Conservation (phyloP, 306 rosid species). For the Prunus mume region DNA sequence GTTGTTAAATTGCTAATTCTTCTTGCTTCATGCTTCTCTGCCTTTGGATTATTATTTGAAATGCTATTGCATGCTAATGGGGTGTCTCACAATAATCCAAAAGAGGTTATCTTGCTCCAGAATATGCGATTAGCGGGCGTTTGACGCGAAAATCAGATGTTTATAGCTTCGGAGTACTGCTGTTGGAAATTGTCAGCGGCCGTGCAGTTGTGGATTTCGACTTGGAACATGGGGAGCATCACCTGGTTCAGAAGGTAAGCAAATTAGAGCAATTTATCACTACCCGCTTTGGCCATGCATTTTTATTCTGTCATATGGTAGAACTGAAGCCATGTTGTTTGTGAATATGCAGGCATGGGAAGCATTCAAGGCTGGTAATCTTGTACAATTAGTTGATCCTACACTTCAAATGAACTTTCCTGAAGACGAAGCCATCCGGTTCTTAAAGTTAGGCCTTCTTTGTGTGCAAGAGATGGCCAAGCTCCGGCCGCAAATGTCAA, state of each 20-base stretch:
- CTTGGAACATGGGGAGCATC: conserved; percentile 54
- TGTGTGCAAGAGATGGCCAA: conserved; percentile 76
- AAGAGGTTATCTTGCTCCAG: conserved; percentile 97
- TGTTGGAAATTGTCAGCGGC: conserved; percentile 74
- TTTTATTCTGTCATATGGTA: no score
- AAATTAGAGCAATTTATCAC: background rate
- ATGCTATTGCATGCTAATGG: conserved; percentile 30
- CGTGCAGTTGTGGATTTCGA: conserved; percentile 51
- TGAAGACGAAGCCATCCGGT: conserved; percentile 46
- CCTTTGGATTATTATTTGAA: conserved; percentile 7
- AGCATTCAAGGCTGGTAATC: conserved; percentile 40
- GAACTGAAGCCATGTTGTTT: conserved; percentile 7
- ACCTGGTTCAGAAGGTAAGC: conserved; percentile 83
- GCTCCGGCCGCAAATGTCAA: conserved; percentile 67
- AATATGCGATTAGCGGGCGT: conserved; percentile 78
- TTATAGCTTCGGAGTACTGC: conserved; percentile 81
- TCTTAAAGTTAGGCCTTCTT: conserved; percentile 73
- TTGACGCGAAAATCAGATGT: conserved; percentile 87
- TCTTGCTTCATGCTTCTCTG: background rate
- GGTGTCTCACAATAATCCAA: conserved; percentile 20
- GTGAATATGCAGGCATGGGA: conserved; percentile 69
- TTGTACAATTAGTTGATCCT: conserved; percentile 56
- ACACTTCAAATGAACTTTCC: conserved; percentile 39
- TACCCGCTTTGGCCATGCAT: background rate
- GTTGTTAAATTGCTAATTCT: conserved; percentile 21